Evolutionary conservation across 2,329 filamentous ascomycete genomes (phyloP), one percentile per base, ranked within the genome.

Genomic region (Purpureocillium lavendulum): DNA sequence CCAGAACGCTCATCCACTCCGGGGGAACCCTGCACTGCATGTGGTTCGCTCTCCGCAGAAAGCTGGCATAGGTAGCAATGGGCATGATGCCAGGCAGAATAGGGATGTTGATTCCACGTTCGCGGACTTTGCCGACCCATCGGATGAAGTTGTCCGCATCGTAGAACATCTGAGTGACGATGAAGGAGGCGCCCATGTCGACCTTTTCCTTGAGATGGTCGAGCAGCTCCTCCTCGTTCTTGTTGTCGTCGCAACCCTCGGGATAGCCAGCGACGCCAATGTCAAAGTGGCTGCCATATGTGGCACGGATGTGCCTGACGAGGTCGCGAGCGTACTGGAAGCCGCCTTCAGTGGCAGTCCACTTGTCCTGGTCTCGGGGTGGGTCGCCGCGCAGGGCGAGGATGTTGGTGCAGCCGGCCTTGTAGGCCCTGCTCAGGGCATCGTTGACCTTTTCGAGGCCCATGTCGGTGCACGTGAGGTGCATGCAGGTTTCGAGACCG

Each of bases 141-240:
- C 81, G 76, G 39, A 97, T 65, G 64, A 98, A 98, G 58, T 92
- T 90, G 55, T 98, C 90, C 36, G 80, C 89, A 56, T 98, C 90
- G 69, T 98, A 98, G 66, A 97, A 97, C 92, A 98, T 98, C 67
- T 98, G 92, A 0, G 92, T 97, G 39, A 98, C 86, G 47, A 98
- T 85, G 59, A 97, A 98, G 7, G 84, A 83, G 45, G 84, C 89
- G 38, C 92, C 92, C 43, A 87, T 86, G 58, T 98, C 92, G 28
- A 97, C 82, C 69, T 98, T 98, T 62, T 97, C 85, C 68, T 97
- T 97, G 56, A 98, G 66, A 60, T 97, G 92, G 48, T 92, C 82
- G 47, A 98, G 78, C 54, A 98, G 73, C 44, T 77, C 65, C 35
- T 95, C 88, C 39, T 87, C 82, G 54, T 95, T 81, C 52, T 86